Evolutionary conservation across 2,329 filamentous ascomycete species (phyloP).

Genomic region (Aspergillus piperis): DNA sequence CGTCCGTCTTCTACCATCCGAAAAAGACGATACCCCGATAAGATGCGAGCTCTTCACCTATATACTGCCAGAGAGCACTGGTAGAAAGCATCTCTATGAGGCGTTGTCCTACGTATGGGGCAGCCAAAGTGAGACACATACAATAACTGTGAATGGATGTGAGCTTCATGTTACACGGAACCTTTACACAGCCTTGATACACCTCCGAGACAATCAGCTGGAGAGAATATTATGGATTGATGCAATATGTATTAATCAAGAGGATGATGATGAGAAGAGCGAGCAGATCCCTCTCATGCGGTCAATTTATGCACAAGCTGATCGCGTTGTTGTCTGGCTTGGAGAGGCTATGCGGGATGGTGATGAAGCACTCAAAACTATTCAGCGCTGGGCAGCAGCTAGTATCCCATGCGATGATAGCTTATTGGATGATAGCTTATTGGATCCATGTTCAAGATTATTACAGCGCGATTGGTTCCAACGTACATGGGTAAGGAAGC

Average conservation of each 20-base stretch:
- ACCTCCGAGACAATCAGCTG: not conserved
- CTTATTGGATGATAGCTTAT: too few species aligned
- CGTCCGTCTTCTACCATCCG: too few species aligned
- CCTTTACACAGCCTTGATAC: not conserved
- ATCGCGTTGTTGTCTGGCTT: slow-evolving; percentile 18
- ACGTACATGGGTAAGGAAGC: slow-evolving; percentile 1
- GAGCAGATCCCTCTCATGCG: slow-evolving; percentile 25
- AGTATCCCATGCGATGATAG: rapidly evolving
- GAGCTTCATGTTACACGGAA: not conserved
- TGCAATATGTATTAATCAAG: slow-evolving; percentile 27
- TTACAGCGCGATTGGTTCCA: slow-evolving; percentile 1
- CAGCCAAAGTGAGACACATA: not conserved
- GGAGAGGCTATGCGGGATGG: slow-evolving; percentile 1
- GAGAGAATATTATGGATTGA: slow-evolving; percentile 19
- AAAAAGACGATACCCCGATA: too few species aligned
- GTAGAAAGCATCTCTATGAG: not conserved
- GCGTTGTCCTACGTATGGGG: slow-evolving; percentile 3
- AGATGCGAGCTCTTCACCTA: not conserved
- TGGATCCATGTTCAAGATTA: not conserved
- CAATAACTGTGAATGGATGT: too few species aligned
- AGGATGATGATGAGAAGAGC: slow-evolving; percentile 21
- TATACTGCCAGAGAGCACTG: not conserved
- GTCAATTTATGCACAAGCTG: slow-evolving; percentile 19
- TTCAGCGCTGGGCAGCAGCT: too few species aligned
- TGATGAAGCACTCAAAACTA: not conserved